Evolutionary conservation across 1,139 yeast genomes (phyloP), one percentile per base, ranked within the genome.

Genomic region (Pichia inconspicua): DNA sequence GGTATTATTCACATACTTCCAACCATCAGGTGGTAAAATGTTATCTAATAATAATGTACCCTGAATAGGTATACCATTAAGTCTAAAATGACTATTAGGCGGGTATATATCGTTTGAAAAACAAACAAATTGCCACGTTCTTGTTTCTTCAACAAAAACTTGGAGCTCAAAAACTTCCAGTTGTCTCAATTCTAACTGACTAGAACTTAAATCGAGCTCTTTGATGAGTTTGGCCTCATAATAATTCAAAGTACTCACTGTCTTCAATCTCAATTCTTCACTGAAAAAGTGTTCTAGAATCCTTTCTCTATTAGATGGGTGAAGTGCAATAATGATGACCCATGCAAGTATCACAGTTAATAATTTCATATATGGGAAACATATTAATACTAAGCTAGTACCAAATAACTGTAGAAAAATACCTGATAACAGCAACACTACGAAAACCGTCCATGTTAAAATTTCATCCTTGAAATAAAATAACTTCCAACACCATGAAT

Each of bases 111-210:
- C 79, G 48, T 69, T 70, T 1, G 81, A 66, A 59, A 73, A 84
- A 30, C 87, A 85, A 2, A 78, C 62, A 22, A 68, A 56, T 36
- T 64, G 65, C 96, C 96, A 87, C 48, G 75, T 76, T 44, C 75
- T 76, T 2, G 73, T 64, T 5, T 65, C 66, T 9, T 66, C 62
- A 59, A 79, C 73, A 50, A 76, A 72, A 54, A 67, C 67, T 56
- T 88, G 96, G 38, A 87, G 66, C 61, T 88, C 96, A 66, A 71
- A 88, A 1, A 84, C 74, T 58, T 84, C 88, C 15, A 82, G 80
- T 53, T 74, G 72, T 47, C 70, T 60, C 52, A 58, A 58, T 46
- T 69, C 71, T 25, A 55, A 58, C 1, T 61, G 56, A 34, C 64
- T 66, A 10, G 50, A 48, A 25, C 56, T 56, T 15, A 63, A 66